These are phyloP conservation scores for Rhodofomes roseus DNA, from an alignment of 1,284 basidiomycete genomes.

Conservation along the genomic window DNA sequence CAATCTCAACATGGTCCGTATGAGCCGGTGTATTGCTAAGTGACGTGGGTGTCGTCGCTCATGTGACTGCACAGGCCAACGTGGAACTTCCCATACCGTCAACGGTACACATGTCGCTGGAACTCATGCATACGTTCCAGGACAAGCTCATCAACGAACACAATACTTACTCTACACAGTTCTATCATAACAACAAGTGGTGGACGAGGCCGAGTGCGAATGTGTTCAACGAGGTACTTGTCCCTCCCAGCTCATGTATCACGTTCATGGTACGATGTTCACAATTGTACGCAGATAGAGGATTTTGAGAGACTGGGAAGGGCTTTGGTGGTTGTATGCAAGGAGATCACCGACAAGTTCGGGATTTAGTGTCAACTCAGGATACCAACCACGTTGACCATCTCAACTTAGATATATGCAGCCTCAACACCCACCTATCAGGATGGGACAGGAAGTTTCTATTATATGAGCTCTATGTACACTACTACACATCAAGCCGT, in stretches of 20 bases:
- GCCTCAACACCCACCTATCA: too few relatives aligned
- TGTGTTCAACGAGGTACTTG: constrained; percentile 35
- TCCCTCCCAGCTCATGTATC: too few relatives aligned
- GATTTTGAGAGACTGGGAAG: not conserved
- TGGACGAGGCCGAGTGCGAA: constrained; percentile 68
- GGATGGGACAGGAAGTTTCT: too few relatives aligned
- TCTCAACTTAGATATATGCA: too few relatives aligned
- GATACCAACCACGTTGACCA: too few relatives aligned
- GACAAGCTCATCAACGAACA: constrained; percentile 34
- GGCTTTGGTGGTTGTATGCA: not conserved
- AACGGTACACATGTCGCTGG: constrained; percentile 19
- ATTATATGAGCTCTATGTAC: too few relatives aligned
- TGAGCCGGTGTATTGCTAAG: not conserved
- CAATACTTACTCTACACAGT: constrained; percentile 38
- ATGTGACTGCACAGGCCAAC: constrained; percentile 39
- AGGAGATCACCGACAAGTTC: not conserved
- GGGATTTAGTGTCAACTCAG: too few relatives aligned
- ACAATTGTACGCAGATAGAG: not conserved
- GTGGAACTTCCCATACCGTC: constrained; percentile 52
- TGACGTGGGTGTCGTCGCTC: not conserved
- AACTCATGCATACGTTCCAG: constrained; percentile 31
- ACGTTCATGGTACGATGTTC: not conserved
- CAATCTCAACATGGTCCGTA: constrained; percentile 65
- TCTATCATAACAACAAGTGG: constrained; percentile 57
- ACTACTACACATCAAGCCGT: too few relatives aligned